Conservation (phyloP, 2,329 filamentous ascomycete species). For the Penicillium janthinellum region DNA sequence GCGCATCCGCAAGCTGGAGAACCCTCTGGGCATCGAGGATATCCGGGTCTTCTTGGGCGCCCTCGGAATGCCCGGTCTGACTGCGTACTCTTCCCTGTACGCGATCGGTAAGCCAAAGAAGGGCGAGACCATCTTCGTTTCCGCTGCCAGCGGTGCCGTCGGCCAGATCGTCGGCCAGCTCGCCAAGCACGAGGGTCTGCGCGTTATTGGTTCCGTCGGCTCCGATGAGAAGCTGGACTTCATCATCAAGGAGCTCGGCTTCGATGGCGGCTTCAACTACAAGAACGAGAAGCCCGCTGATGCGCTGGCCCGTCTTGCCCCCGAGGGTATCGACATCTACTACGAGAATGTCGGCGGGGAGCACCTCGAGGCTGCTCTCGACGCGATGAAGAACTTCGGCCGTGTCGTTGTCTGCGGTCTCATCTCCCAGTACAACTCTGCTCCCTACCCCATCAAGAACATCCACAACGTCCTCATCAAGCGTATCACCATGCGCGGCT, state of each 20-base stretch:
- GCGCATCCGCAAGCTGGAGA: slow-evolving; percentile 61
- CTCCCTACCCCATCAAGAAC: slow-evolving; percentile 69
- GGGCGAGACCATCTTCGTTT: slow-evolving; percentile 81
- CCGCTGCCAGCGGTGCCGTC: slow-evolving; percentile 77
- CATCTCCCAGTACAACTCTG: slow-evolving; percentile 77
- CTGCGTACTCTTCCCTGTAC: slow-evolving; percentile 73
- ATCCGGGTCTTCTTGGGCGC: slow-evolving; percentile 68
- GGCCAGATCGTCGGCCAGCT: slow-evolving; percentile 82
- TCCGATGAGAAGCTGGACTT: slow-evolving; percentile 78
- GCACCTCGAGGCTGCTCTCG: slow-evolving; percentile 68
- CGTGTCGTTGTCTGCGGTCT: slow-evolving; percentile 67
- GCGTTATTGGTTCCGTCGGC: slow-evolving; percentile 78
- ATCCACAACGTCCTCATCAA: slow-evolving; percentile 66
- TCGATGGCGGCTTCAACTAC: slow-evolving; percentile 82
- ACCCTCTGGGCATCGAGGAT: slow-evolving; percentile 58
- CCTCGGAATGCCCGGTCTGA: slow-evolving; percentile 77
- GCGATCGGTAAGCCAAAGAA: slow-evolving; percentile 74
- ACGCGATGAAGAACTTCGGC: slow-evolving; percentile 65
- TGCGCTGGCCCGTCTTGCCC: slow-evolving; percentile 70
- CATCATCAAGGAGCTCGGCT: slow-evolving; percentile 68
- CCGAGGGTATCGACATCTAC: slow-evolving; percentile 79
- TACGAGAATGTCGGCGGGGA: slow-evolving; percentile 80
- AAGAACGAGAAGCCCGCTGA: slow-evolving; percentile 74
- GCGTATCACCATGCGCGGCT: slow-evolving; percentile 69
- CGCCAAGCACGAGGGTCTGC: slow-evolving; percentile 77